A percentile compares a stretch with the other conserved stretches of the same genome.
Evolutionary conservation across 257 asterid species (phyloP).

Genomic region (Primulina tabacum): DNA sequence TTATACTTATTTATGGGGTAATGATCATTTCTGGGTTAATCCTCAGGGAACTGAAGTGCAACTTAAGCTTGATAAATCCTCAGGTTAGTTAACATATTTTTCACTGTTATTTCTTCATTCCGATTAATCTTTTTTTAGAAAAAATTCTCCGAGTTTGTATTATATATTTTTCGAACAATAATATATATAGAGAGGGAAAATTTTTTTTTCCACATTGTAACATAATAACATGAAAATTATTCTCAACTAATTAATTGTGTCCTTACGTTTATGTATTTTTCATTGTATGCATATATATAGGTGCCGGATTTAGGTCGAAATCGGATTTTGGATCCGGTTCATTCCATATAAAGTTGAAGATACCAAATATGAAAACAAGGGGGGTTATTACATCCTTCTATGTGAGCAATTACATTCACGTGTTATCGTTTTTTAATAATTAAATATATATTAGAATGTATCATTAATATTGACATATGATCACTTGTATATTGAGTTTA

Average conservation of each 20-base stretch:
- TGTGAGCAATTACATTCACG: slow-evolving; percentile 17
- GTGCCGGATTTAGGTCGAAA: slow-evolving; percentile 47
- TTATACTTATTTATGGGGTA: slow-evolving; percentile 45
- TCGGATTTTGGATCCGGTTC: slow-evolving; percentile 34
- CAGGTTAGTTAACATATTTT: background rate
- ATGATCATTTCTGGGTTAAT: slow-evolving; percentile 32
- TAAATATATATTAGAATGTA: too few relatives aligned
- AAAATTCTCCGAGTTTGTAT: too few relatives aligned
- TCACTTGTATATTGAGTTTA: too few relatives aligned
- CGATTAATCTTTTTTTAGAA: too few relatives aligned
- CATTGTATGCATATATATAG: slow-evolving; percentile 12
- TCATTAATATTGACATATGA: too few relatives aligned
- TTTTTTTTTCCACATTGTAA: too few relatives aligned
- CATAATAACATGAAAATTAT: too few relatives aligned
- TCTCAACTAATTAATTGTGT: too few relatives aligned
- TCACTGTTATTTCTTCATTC: too few relatives aligned
- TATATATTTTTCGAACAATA: too few relatives aligned
- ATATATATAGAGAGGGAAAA: too few relatives aligned
- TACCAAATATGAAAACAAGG: slow-evolving; percentile 28
- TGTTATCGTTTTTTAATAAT: too few relatives aligned
- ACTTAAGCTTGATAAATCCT: slow-evolving; percentile 23
- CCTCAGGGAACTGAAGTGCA: slow-evolving; percentile 37
- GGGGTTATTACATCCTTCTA: slow-evolving; percentile 45
- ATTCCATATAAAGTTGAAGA: slow-evolving; percentile 41
- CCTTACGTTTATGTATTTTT: background rate